Evolutionary conservation across 805 yeast species (phyloP).

Genomic region (Kluyveromyces siamensis): DNA sequence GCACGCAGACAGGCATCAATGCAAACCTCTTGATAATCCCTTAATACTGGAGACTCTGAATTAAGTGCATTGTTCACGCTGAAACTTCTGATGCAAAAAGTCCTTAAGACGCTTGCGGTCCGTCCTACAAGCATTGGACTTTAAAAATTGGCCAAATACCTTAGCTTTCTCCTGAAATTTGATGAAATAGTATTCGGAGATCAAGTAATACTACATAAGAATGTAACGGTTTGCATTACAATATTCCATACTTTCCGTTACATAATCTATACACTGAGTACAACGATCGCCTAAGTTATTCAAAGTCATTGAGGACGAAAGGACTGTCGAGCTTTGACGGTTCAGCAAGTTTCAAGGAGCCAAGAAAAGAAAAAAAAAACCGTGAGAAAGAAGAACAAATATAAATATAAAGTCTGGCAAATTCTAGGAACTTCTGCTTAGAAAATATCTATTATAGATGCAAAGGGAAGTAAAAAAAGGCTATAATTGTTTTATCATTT

Average conservation of each 20-base stretch:
- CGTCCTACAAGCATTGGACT: neutral
- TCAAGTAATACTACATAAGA: no score
- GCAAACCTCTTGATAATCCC: slow-evolving; percentile 66
- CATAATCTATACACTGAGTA: no score
- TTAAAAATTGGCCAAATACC: neutral
- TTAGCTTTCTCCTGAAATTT: no score
- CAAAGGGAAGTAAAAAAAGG: neutral
- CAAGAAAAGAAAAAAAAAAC: neutral
- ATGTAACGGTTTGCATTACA: no score
- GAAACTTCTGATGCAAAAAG: neutral
- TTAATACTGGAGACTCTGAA: slow-evolving; percentile 11
- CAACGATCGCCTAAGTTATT: neutral
- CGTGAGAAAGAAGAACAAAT: neutral
- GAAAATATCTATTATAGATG: no score
- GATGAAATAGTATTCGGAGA: no score
- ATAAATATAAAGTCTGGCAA: neutral
- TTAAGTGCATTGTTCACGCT: neutral
- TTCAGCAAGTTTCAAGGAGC: neutral
- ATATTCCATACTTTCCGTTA: no score
- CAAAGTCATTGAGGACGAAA: neutral
- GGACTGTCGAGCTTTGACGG: neutral
- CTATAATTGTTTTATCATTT: neutral
- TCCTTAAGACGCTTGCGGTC: neutral
- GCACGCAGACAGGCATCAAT: slow-evolving; percentile 45
- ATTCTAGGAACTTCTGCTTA: neutral